A percentile compares a stretch with the other conserved stretches of the same genome.
Evolutionary conservation across 306 rosid species (phyloP).

Genomic region (Medicago lupulina): DNA sequence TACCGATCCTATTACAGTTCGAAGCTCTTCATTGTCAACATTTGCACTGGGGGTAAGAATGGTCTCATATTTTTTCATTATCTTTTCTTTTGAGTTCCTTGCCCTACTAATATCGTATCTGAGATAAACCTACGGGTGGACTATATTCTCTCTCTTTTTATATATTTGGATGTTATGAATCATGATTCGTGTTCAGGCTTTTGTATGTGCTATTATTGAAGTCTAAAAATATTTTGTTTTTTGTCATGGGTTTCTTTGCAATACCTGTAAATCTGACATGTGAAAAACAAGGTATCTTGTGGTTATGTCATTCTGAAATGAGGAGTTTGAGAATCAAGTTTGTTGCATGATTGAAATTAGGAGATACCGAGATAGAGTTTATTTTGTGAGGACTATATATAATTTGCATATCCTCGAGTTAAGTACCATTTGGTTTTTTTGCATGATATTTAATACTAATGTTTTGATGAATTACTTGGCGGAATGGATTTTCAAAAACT

Average conservation of each 20-base stretch:
- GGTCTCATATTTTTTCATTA: neutral
- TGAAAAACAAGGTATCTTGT: neutral
- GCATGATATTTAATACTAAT: neutral
- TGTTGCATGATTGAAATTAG: neutral
- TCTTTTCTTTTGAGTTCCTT: conserved; percentile 3
- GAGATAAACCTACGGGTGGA: conserved; percentile 2
- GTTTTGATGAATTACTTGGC: neutral
- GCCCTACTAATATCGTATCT: conserved; percentile 9
- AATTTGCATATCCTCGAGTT: neutral
- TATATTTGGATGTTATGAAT: neutral
- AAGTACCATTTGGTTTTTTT: neutral
- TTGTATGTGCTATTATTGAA: conserved; percentile 1
- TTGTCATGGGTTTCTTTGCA: conserved; percentile 5
- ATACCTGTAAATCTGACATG: neutral
- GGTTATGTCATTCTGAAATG: conserved; percentile 2
- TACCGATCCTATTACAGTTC: conserved; percentile 55
- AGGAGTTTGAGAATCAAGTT: conserved; percentile 13
- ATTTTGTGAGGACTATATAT: neutral
- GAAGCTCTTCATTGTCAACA: conserved; percentile 65
- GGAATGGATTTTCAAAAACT: neutral
- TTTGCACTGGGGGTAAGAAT: conserved; percentile 75
- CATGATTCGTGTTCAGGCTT: neutral
- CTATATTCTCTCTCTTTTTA: neutral
- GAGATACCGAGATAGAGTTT: conserved; percentile 19
- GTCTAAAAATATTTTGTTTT: conserved; percentile 20